These are phyloP conservation scores for Chlorophyllum brunneum DNA, from an alignment of 768 basidiomycete species.

Conservation along the genomic window DNA sequence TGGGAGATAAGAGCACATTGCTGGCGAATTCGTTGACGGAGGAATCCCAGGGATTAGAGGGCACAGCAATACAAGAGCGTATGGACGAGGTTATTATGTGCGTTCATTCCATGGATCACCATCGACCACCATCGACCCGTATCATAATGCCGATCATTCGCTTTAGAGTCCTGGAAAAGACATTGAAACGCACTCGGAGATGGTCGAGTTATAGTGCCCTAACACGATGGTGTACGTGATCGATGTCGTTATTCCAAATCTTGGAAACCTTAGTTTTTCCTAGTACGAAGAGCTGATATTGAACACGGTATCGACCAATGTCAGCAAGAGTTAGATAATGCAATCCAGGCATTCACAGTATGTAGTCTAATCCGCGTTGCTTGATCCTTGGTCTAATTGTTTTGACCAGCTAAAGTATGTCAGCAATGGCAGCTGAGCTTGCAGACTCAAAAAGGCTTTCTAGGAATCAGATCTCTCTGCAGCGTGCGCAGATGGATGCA, in stretches of 20 bases:
- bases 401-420: too few relatives aligned
- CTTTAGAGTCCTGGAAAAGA: slow-evolving; percentile 37
- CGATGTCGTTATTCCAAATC: neutral
- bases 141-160: neutral
- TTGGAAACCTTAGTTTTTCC: neutral
- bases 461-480: slow-evolving; percentile 3
- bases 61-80: slow-evolving; percentile 34
- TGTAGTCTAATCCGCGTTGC: slow-evolving; percentile 10
- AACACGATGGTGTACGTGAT: slow-evolving; percentile 33
- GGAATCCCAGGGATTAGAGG: slow-evolving; percentile 31
- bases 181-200: slow-evolving; percentile 33
- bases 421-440: too few relatives aligned
- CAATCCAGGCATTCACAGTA: slow-evolving; percentile 42
- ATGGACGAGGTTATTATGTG: slow-evolving; percentile 44
- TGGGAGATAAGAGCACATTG: slow-evolving; percentile 38
- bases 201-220: slow-evolving; percentile 38
- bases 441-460: too few relatives aligned
- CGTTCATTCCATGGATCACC: too few relatives aligned
- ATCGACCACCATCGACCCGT: too few relatives aligned
- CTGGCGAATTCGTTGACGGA: slow-evolving; percentile 38
- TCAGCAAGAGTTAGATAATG: slow-evolving; percentile 35
- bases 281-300: slow-evolving; percentile 47
- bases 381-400: too few relatives aligned
- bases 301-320: slow-evolving; percentile 42
- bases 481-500: slow-evolving; percentile 24